A percentile compares a stretch with the other conserved stretches of the same genome.
These are phyloP conservation scores for Alternaria hordeiaustralica DNA, from an alignment of 2,329 filamentous ascomycete species.

Conservation along the genomic window DNA sequence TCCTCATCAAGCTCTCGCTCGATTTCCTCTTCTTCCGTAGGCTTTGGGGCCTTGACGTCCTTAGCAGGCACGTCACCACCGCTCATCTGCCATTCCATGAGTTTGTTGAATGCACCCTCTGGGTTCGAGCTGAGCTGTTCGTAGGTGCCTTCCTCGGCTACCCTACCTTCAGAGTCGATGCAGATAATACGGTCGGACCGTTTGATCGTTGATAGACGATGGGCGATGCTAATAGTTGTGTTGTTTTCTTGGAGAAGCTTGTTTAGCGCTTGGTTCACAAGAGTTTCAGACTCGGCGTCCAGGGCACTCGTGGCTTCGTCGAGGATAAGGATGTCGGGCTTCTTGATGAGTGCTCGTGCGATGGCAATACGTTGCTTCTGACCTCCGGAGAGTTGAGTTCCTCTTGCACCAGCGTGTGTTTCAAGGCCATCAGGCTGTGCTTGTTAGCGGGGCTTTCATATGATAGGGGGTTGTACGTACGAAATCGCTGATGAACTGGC, in stretches of 20 bases:
- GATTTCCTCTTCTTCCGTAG: constrained; percentile 60
- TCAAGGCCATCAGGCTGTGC: constrained; percentile 84
- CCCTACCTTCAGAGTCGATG: constrained; percentile 81
- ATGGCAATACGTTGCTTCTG: constrained; percentile 99
- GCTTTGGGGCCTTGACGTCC: constrained; percentile 37
- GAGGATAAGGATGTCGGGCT: constrained; percentile 94
- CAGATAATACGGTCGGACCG: constrained; percentile 94
- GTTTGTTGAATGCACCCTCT: constrained; percentile 84
- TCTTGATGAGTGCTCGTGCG: constrained; percentile 89
- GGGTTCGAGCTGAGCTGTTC: constrained; percentile 73
- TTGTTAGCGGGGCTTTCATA: constrained; percentile 17
- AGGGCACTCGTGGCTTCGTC: constrained; percentile 95
- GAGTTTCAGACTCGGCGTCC: constrained; percentile 94
- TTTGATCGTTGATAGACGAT: constrained; percentile 95
- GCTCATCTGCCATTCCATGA: constrained; percentile 99
- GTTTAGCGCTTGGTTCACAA: constrained; percentile 89
- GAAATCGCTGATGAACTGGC: constrained; percentile 94
- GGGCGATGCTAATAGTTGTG: constrained; percentile 97
- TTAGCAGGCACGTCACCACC: constrained; percentile 67
- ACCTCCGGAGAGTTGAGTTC: constrained; percentile 91
- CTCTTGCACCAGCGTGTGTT: constrained; percentile 88
- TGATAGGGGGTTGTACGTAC: constrained; percentile 52
- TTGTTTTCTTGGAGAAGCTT: constrained; percentile 83
- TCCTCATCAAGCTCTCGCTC: constrained; percentile 50
- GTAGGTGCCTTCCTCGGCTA: constrained; percentile 91